Evolutionary conservation across 768 basidiomycete species (phyloP), one percentile per base, ranked within the genome.

Genomic region (Russula virescens): DNA sequence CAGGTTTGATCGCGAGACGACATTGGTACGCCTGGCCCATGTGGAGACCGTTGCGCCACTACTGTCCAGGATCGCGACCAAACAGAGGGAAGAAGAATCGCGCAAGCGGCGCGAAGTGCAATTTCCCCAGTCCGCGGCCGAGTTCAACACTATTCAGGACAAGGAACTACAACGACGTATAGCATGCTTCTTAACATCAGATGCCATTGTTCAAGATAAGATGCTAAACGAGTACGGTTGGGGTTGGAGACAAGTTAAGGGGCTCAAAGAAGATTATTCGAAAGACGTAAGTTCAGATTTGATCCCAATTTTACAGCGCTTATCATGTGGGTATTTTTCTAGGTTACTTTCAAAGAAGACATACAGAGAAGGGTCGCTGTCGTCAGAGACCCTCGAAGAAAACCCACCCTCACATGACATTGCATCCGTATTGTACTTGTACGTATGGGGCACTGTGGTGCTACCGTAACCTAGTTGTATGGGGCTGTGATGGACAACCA

Each of bases 331-430:
- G 18, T 21, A 31, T 31, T 31, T 31, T 62, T 55, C 54, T 38
- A 66, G 65, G 0, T 54, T 34, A 13, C 50, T 40, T 66, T 66
- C 54, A 66, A 52, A 46, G 61, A 59, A 25, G 47, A 64, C 6
- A 48, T 66, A 55, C 55, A 50, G 34, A 65, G 58, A 47, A 66
- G 58, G 19, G 48, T 66, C 8, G 55, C 55, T 16, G 62, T 65
- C 31, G 65, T 65, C 43, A 60, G 46, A 58, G 65, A 66, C 42
- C 65, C 65, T n/a, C 63, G 65, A 48, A 58, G 59, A 55, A 66
- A 65, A 38, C 55, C 61, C 23, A 59, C 62, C 23, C 25, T 60
- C 13, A n/a, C 55, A 19, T 63, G 45, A 60, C n/a, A 13, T 57
- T 5, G 26, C 31, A 11, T 6, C 26, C 14, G 18, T 58, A 58